Evolutionary conservation across 441 rosid species (phyloP).

Genomic region (Eruca vesicaria): DNA sequence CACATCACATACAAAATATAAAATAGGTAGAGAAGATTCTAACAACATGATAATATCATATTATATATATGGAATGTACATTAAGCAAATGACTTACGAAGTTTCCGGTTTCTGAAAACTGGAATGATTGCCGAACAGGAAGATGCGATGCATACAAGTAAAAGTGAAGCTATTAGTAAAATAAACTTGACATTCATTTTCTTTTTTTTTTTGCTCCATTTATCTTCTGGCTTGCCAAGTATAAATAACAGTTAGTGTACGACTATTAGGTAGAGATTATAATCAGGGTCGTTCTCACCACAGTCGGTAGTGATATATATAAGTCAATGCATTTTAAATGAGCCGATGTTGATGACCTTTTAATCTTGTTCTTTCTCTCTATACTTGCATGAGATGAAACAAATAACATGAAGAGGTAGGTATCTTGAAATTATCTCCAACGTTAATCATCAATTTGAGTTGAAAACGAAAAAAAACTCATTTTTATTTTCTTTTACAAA

Average conservation of each 20-base stretch:
- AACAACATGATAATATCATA: background rate
- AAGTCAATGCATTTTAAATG: background rate
- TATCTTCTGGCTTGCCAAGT: background rate
- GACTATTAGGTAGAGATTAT: background rate
- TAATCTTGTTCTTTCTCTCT: background rate
- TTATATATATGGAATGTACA: background rate
- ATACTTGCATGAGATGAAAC: background rate
- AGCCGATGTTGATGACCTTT: background rate
- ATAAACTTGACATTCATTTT: background rate
- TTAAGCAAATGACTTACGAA: background rate
- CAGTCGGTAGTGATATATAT: background rate
- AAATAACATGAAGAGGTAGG: no score
- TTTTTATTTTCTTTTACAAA: no score
- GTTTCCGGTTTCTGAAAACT: constrained; percentile 1
- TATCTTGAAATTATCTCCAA: no score
- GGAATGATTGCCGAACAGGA: background rate
- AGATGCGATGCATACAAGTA: background rate
- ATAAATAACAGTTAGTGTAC: background rate
- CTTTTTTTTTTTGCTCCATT: background rate
- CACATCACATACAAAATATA: background rate
- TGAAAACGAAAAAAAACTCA: no score
- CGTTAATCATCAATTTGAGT: no score
- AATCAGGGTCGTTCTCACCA: background rate
- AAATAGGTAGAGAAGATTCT: background rate
- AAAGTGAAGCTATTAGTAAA: background rate